phyloP scores from a whole-genome alignment of 1,284 basidiomycete genomes.

The Pyrrhoderma lamaoense region DNA sequence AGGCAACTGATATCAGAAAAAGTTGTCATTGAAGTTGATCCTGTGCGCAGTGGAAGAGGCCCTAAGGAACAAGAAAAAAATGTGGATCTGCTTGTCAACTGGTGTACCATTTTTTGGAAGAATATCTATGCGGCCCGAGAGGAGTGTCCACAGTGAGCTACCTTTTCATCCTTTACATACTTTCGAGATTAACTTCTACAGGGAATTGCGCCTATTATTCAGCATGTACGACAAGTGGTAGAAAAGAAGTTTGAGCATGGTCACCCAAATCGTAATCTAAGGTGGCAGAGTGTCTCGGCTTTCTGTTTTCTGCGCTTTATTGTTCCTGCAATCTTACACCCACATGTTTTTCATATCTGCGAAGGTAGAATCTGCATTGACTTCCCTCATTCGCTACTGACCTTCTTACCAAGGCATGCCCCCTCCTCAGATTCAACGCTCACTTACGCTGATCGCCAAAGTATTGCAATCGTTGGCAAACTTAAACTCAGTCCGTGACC shows the following conservation, averaged over 20 bases:
- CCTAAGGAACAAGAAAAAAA: constrained; percentile 57
- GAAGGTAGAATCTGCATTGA: constrained; percentile 54
- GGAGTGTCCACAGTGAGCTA: constrained; percentile 66
- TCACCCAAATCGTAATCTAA: constrained; percentile 42
- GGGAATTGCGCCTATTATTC: constrained; percentile 71
- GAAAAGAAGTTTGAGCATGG: constrained; percentile 51
- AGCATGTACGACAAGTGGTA: constrained; percentile 64
- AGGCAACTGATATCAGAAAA: constrained; percentile 63
- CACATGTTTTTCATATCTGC: constrained; percentile 68
- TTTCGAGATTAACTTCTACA: constrained; percentile 27
- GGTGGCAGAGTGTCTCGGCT: constrained; percentile 75
- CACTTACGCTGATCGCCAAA: constrained; percentile 70
- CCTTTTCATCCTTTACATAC: constrained; percentile 17
- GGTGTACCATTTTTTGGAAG: constrained; percentile 74
- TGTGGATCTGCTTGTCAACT: constrained; percentile 50
- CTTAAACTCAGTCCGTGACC: constrained; percentile 56
- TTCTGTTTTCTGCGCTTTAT: constrained; percentile 83
- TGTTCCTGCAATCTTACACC: constrained; percentile 71
- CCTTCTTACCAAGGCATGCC: constrained; percentile 47
- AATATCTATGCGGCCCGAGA: constrained; percentile 65
- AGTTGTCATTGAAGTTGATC: constrained; percentile 73
- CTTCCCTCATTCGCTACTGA: constrained; percentile 38
- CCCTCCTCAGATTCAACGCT: constrained; percentile 56
- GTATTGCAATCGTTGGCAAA: constrained; percentile 77
- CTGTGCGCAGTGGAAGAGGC: constrained; percentile 51